Base-by-base conservation (phyloP, 139 green algal genomes). In the Micractinium sp. region DNA sequence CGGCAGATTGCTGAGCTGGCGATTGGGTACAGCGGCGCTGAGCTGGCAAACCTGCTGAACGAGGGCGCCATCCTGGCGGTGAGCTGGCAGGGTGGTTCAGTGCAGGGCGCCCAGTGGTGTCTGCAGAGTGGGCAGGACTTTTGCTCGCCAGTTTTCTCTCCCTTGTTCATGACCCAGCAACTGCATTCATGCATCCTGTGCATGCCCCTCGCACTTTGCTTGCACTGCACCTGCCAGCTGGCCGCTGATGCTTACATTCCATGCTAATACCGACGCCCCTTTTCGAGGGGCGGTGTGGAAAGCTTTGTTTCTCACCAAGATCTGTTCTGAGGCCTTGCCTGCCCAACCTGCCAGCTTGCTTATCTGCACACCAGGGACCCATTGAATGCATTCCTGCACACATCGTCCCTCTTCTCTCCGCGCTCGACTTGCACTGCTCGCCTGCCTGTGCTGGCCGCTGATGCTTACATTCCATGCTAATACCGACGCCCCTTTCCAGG, bases 21-120 rank as follows among this genome's bases (percentile, higher is more conserved):
- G 31, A 92, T 95, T 36, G 94, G 94, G 69, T 95, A 93, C 77
- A 92, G 85, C 29, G 95, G 95, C 41, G 95, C 95, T 38, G 95
- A 96, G 89, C 90, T 97, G 63, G 95, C 95, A 77, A 97, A 97
- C 91, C 89, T 97, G 47, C 90, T 97, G 60, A 97, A 97, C 83
- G 95, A 97, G 87, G 92, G 90, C 38, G 93, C 95, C 84, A 97
- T 97, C 88, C 88, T 97, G 33, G 89, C 89, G 84, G 95, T 95
- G 38, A 47, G 81, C 56, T 47, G 0, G n/a, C 19, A 7, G 2
- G 35, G 38, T 83, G 19, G 38, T 63, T 67, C 22, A 13, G 20
- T 67, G 78, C 16, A 7, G 35, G 33, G 76, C 35, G 25, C 63
- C 63, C 7, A n/a, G 22, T 29, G 23, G 63, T 73, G 63, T 3